Base-by-base conservation (phyloP, 306 rosid genomes). In the Trifolium subterraneum region DNA sequence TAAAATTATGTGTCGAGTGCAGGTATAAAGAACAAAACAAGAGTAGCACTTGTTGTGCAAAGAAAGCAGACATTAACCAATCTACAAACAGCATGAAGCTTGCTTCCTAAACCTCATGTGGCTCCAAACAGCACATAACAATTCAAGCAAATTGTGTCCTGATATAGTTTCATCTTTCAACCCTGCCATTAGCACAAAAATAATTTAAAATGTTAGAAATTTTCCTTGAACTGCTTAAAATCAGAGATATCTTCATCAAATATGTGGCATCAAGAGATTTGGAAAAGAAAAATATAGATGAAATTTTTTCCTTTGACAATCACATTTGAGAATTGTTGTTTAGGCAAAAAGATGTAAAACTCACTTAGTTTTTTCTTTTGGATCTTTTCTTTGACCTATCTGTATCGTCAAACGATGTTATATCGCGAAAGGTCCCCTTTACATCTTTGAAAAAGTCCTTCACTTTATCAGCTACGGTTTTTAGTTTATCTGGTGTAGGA, bases 371-470 rank as follows among this genome's bases (percentile, higher is more conserved):
- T 84, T 83, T 78, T 78, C 81, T 71, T 62, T 51, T 0, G 81
- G 4, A 19, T 75, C 86, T 78, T 82, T 84, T 84, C 61, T 82
- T 81, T 15, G 89, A 76, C 56, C 83, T 88, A 42, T 87, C 86
- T 1, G 91, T 58, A 67, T 70, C 59, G 1, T 83, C 22, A 14
- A 88, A 75, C 7, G 91, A 70, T 2, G 93, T 86, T 62, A 91
- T 78, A 88, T 88, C 87, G 31, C 95, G 91, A 70, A 94, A 94
- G 63, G 97, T 88, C 36, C 88, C 97, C 78, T 88, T 94, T 75
- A 97, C 97, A 58, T 91, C 93, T 65, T 95, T 93, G 4, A 92
- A 87, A 61, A 92, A 94, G 80, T 91, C 97, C 74, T 87, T 89
- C 75, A 87, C 97, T 78, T 94, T 87, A 75, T 92, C 99, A 38